Percentiles rank a stretch among this genome's conserved stretches.
phyloP scores from a whole-genome alignment of 257 asterid genomes.

The Leonotis leonurus region DNA sequence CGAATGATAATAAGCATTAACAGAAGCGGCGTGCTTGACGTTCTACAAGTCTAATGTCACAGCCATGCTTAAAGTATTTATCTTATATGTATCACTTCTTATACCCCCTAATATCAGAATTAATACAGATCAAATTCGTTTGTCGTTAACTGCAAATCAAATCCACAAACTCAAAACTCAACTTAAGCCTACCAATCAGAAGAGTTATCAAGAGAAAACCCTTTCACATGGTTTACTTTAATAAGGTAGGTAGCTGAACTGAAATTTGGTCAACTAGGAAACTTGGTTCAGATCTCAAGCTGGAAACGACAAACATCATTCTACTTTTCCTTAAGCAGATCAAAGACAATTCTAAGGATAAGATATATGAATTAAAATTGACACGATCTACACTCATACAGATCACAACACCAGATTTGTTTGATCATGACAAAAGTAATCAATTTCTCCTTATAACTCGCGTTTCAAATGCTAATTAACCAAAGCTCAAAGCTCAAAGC shows the following conservation, averaged over 20 bases:
- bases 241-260: not conserved
- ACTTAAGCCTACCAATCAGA: not conserved
- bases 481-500: slow-evolving; percentile 8
- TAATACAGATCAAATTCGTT: not conserved
- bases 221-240: not conserved
- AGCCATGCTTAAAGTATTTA: not conserved
- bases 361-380: not conserved
- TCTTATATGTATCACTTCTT: not conserved
- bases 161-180: slow-evolving; percentile 2
- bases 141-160: not conserved
- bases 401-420: not conserved
- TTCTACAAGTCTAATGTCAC: not conserved
- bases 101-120: not conserved
- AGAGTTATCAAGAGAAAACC: not conserved
- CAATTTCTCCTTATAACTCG: not conserved
- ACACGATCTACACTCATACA: not conserved
- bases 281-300: slow-evolving; percentile 9
- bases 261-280: slow-evolving; percentile 3
- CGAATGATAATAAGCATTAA: slow-evolving; percentile 1
- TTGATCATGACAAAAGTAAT: not conserved
- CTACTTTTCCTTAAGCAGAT: not conserved
- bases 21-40: not conserved
- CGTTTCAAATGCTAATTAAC: not conserved
- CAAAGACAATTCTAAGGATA: slow-evolving; percentile 1
- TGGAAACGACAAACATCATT: not conserved